phyloP scores from a whole-genome alignment of 2,329 filamentous ascomycete species.

The Nothomitra cinnamomea region DNA sequence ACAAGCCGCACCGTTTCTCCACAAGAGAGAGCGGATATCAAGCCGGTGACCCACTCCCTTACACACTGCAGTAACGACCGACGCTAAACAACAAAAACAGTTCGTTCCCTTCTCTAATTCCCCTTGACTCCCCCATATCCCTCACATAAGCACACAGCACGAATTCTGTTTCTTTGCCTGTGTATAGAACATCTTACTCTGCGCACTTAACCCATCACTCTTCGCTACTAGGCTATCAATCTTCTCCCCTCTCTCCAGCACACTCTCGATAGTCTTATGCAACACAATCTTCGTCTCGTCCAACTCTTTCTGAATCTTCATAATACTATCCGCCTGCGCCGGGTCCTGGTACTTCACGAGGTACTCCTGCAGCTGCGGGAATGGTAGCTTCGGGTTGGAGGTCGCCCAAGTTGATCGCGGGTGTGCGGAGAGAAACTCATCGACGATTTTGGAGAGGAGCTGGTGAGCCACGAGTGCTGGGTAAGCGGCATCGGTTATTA shows the following conservation, averaged over 20 bases:
- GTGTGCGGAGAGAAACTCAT: constrained; percentile 69
- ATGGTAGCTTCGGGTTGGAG: constrained; percentile 35
- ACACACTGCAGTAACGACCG: not conserved
- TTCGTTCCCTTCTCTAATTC: not conserved
- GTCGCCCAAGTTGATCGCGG: constrained; percentile 50
- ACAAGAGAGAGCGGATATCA: not conserved
- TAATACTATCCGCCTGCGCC: constrained; percentile 73
- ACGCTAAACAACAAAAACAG: not conserved
- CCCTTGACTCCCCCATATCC: too few species aligned
- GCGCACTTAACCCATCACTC: constrained; percentile 73
- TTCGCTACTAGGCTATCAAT: constrained; percentile 87
- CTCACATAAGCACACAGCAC: constrained; percentile 38
- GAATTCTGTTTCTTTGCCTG: constrained; percentile 47
- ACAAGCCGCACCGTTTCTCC: not conserved
- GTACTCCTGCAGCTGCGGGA: constrained; percentile 68
- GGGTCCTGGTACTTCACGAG: constrained; percentile 70
- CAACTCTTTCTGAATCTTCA: constrained; percentile 90
- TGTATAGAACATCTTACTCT: constrained; percentile 96
- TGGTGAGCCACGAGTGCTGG: constrained; percentile 66
- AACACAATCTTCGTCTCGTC: constrained; percentile 96
- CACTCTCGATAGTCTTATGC: constrained; percentile 89
- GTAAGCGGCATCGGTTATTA: constrained; percentile 31
- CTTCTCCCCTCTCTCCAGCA: constrained; percentile 85
- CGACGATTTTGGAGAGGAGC: constrained; percentile 69
- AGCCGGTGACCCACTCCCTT: not conserved